phyloP scores from a whole-genome alignment of 2,329 filamentous ascomycete genomes.

The Fusarium luffae region DNA sequence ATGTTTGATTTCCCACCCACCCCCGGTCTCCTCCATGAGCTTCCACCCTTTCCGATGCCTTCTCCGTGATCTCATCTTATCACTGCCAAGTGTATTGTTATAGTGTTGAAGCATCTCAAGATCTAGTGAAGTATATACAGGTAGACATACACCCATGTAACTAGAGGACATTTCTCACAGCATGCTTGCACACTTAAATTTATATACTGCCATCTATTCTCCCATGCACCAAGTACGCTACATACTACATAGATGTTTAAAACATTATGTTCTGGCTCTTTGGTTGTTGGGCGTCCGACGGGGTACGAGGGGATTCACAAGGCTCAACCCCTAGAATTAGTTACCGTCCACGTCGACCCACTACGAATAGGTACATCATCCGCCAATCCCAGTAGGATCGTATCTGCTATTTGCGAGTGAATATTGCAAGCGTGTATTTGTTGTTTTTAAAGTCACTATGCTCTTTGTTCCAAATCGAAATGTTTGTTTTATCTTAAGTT shows the following conservation, averaged over 20 bases:
- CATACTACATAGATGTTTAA: fast-evolving
- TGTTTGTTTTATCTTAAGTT: conserved; percentile 9
- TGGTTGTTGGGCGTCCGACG: not conserved
- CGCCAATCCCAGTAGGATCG: not conserved
- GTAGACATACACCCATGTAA: not conserved
- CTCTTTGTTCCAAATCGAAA: not conserved
- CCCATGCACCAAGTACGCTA: fast-evolving
- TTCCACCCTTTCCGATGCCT: not conserved
- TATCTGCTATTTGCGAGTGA: not conserved
- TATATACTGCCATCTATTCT: not conserved
- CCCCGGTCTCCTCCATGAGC: not conserved
- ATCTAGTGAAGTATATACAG: not conserved
- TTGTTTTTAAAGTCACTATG: not conserved
- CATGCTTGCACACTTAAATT: not conserved
- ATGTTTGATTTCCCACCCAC: not conserved
- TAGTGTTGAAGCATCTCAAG: conserved; percentile 22
- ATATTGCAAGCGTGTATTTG: not conserved
- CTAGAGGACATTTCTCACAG: not conserved
- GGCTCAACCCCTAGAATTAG: conserved; percentile 8
- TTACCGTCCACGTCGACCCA: conserved; percentile 9
- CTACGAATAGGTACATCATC: not conserved
- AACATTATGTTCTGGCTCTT: not conserved
- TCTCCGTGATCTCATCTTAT: not conserved
- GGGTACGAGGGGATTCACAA: conserved; percentile 22
- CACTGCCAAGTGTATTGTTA: not conserved